Base-by-base conservation (phyloP, 108 stramenopile species). In the Cyclotella baltica region DNA sequence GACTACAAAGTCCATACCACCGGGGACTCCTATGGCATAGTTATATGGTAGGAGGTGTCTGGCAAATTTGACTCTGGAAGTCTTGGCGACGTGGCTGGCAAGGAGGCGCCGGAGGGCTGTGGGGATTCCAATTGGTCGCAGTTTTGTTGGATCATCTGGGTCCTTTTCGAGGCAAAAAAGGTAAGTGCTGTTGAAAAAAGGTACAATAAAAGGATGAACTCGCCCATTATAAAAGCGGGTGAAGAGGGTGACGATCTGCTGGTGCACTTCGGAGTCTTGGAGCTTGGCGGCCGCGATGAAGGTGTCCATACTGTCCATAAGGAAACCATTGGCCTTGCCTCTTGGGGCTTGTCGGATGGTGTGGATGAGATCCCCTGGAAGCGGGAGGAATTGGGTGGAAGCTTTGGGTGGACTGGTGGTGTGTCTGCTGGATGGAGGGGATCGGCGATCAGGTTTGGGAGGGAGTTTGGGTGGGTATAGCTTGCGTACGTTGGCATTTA, bases 81-180 rank as follows among this genome's bases (percentile, higher is more conserved):
- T 27, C 11, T 15, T 37, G 57, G 73, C 33, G 53, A 67, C 31
- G 40, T 72, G 59, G 25, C 25, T 74, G 10, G 38, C 73, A 3
- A 67, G 56, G 65, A 80, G 53, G 4, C 73, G 64, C 16, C 79
- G 27, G 66, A 80, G 36, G 55, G 79, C 73, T 0, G 73, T 59
- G 0, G 64, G 72, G 2, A 80, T 67, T 3, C 73, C 64, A 23
- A 74, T 59, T 19, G 73, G 79, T 4, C 79, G 36, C 0, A 80
- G 72, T 51, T 80, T 80, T 31, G 53, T 29, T 4, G 52, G 65
- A 53, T 80, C 72, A 8, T 37, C 28, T 10, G 51, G 73, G 27
- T 80, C 79, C 38, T 80, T 80, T 23, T 80, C 65, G 18, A 80
- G 73, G 22, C 72, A 73, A 22, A 80, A 67, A 20, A 80, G 65